Evolutionary conservation across 345 rosid species (phyloP).

Genomic region (Gossypium anomalum): DNA sequence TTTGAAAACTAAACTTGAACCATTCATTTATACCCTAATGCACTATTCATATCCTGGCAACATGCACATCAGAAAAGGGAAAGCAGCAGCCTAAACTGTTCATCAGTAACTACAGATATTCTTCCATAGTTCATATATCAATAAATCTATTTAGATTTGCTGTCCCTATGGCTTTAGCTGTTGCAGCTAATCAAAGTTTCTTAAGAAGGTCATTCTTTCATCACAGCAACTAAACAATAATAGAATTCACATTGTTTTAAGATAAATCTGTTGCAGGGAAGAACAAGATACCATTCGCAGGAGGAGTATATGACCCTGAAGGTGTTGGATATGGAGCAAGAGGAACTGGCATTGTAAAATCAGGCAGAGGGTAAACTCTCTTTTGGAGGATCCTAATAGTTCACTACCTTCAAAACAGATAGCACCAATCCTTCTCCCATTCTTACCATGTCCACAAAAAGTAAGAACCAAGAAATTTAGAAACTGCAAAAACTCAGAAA

Average conservation of each 20-base stretch:
- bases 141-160: not conserved
- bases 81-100: not conserved
- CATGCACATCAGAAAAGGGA: not conserved
- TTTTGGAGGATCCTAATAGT: conserved; percentile 20
- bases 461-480: conserved; percentile 6
- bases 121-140: not conserved
- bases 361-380: conserved; percentile 18
- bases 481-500: conserved; percentile 9
- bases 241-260: not conserved
- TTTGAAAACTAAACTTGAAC: not conserved
- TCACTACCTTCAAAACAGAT: conserved; percentile 32
- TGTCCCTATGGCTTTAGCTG: not conserved
- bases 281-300: conserved; percentile 50
- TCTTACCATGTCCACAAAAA: conserved; percentile 33
- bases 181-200: not conserved
- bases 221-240: conserved; percentile 12
- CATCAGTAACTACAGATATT: not conserved
- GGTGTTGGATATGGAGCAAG: conserved; percentile 94
- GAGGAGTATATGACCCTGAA: conserved; percentile 53
- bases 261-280: conserved; percentile 3
- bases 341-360: conserved; percentile 86
- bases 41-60: not conserved
- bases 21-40: not conserved
- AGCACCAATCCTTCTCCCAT: conserved; percentile 39
- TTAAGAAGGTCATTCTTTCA: not conserved